phyloP scores from a whole-genome alignment of 192 early-diverging fungal species.

The Coemansia sp. region DNA sequence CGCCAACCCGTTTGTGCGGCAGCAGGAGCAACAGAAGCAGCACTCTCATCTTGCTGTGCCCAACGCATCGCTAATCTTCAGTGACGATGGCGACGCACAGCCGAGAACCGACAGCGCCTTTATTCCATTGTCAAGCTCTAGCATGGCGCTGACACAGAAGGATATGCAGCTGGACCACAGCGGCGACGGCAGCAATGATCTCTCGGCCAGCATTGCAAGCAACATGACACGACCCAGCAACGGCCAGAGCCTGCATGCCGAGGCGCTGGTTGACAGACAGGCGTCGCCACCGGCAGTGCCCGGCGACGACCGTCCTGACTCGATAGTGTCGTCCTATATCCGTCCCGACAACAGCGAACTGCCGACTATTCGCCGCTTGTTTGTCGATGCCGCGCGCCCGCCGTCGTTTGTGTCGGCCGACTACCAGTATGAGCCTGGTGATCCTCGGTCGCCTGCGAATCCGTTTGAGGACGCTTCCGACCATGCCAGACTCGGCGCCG shows the following conservation, averaged over 20 bases:
- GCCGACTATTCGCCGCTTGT: slow-evolving; percentile 17
- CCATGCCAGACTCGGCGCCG: slow-evolving; percentile 4
- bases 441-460: slow-evolving; percentile 9
- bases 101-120: slow-evolving; percentile 15
- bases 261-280: slow-evolving; percentile 17
- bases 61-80: slow-evolving; percentile 14
- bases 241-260: slow-evolving; percentile 43
- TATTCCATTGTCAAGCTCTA: slow-evolving; percentile 46
- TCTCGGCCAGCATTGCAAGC: slow-evolving; percentile 15
- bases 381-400: slow-evolving; percentile 18
- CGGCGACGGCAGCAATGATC: slow-evolving; percentile 1
- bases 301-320: slow-evolving; percentile 21
- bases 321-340: slow-evolving; percentile 39
- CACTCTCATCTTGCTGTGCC: not conserved
- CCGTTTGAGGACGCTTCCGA: slow-evolving; percentile 12
- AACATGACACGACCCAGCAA: slow-evolving; percentile 33
- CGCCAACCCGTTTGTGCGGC: not conserved
- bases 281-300: not conserved
- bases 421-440: slow-evolving; percentile 46
- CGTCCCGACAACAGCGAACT: slow-evolving; percentile 28
- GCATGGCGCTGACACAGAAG: slow-evolving; percentile 11
- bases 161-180: not conserved
- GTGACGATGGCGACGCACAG: slow-evolving; percentile 1
- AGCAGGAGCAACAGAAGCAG: slow-evolving; percentile 22
- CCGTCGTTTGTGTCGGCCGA: slow-evolving; percentile 46